Base-by-base conservation (phyloP, 1,284 basidiomycete genomes). In the Gymnopus androsaceus region DNA sequence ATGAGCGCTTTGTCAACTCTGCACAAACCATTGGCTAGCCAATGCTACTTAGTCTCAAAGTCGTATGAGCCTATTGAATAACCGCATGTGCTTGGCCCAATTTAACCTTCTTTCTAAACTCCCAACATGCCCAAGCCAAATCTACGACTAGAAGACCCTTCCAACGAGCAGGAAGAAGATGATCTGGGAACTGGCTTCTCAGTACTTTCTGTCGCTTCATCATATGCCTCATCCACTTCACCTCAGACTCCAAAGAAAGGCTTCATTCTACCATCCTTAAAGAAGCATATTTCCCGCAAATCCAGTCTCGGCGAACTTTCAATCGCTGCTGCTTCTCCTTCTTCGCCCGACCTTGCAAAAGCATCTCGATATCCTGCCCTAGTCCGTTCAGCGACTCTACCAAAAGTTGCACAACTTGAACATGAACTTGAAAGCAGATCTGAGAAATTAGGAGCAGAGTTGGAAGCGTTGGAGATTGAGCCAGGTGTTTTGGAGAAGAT, bases 401-500 rank as follows among this genome's bases (percentile, higher is more conserved):
- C 74, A 11, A 63, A 66, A 30, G 56, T 62, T 14, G 59, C 60
- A 31, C 64, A 67, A 28, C 23, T 65, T 19, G 65, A 70, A 41
- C 62, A 60, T 40, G 68, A 67, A 28, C 23, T 65, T 19, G 65
- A 70, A 41, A 63, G 60, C 40, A 69, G 57, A 51, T 61, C 61
- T 27, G 69, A 66, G 41, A 61, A 59, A 51, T 61, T 66, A 30
- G 62, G 64, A 34, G 58, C 63, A 5, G 69, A 72, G 48, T 66
- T 74, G 12, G 67, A 70, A 54, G 66, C 65, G 15, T 59, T 83
- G 15, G 64, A 65, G 17, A 66, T 92, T 42, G 76, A 83, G 21
- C 63, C 72, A 1, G 77, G 76, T 8, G 79, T 79, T 25, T 64
- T 84, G 2, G 62, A 64, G 12, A 79, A 72, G 45, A 78, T 95